A percentile compares a stretch with the other conserved stretches of the same genome.
These are phyloP conservation scores for Firmiana major DNA, from an alignment of 345 rosid genomes.

Conservation along the genomic window DNA sequence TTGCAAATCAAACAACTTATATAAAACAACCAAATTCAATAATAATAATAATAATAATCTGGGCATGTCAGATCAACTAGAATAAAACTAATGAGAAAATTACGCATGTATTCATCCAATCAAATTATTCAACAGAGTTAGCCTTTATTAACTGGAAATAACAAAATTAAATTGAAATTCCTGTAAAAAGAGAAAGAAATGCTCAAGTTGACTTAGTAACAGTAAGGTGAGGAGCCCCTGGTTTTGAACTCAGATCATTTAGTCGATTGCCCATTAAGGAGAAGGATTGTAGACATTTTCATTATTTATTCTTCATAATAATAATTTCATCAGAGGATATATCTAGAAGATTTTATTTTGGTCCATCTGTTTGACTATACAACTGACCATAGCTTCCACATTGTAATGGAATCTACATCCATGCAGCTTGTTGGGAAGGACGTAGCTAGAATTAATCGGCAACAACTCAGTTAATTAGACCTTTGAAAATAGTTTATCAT, in stretches of 20 bases:
- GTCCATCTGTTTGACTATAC: neutral
- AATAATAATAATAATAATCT: too few species aligned
- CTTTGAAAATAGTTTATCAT: neutral
- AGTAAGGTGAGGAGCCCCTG: too few species aligned
- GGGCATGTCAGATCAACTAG: too few species aligned
- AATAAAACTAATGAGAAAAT: too few species aligned
- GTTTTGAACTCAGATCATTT: too few species aligned
- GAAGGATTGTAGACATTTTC: neutral
- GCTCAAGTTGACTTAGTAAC: too few species aligned
- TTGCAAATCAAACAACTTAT: neutral
- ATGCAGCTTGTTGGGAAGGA: neutral
- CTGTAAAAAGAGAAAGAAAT: too few species aligned
- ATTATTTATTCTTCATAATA: too few species aligned
- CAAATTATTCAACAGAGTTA: too few species aligned
- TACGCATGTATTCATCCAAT: too few species aligned
- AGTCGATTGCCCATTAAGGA: neutral
- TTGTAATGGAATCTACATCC: neutral
- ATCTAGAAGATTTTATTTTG: neutral
- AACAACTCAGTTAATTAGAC: neutral
- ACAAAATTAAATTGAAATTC: neutral
- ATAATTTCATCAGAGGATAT: neutral
- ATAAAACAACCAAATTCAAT: neutral
- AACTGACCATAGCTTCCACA: neutral
- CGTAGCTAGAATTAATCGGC: too few species aligned
- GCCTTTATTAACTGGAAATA: neutral